Conservation (phyloP, 202 grass and related monocot species). For the Dendrocalamus latiflorus region DNA sequence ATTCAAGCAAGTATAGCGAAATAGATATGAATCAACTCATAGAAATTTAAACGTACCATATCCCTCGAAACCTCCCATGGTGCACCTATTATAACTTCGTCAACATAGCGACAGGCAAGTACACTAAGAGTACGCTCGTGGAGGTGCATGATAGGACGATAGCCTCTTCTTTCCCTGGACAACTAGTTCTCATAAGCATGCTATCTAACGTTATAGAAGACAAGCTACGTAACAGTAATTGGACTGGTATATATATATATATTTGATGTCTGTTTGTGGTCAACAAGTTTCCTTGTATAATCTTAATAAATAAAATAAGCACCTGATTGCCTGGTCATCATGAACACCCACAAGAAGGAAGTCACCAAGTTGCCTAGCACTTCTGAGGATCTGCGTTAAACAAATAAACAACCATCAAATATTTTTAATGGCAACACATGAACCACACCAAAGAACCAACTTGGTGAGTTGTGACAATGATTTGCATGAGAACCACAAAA, state of each 20-base stretch:
- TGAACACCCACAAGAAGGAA: slow-evolving; percentile 90
- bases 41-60: slow-evolving; percentile 49
- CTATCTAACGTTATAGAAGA: slow-evolving; percentile 16
- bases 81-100: no score
- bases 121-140: slow-evolving; percentile 86
- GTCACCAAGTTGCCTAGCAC: slow-evolving; percentile 81
- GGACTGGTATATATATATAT: background rate
- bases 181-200: slow-evolving; percentile 17
- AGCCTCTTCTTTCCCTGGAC: slow-evolving; percentile 73
- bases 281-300: background rate
- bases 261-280: background rate
- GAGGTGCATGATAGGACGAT: slow-evolving; percentile 71
- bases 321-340: slow-evolving; percentile 74
- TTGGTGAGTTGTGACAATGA: no score
- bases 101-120: slow-evolving; percentile 81
- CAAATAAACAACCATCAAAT: background rate
- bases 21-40: background rate
- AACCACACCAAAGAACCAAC: no score
- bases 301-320: slow-evolving; percentile 11
- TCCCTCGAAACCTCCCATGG: slow-evolving; percentile 86
- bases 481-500: no score
- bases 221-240: background rate
- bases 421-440: no score
- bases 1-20: background rate
- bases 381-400: slow-evolving; percentile 70